Percentiles rank a stretch among this genome's conserved stretches.
Evolutionary conservation across 2,329 filamentous ascomycete species (phyloP).

Genomic region (Ophiocordyceps polyrhachis-furcata): DNA sequence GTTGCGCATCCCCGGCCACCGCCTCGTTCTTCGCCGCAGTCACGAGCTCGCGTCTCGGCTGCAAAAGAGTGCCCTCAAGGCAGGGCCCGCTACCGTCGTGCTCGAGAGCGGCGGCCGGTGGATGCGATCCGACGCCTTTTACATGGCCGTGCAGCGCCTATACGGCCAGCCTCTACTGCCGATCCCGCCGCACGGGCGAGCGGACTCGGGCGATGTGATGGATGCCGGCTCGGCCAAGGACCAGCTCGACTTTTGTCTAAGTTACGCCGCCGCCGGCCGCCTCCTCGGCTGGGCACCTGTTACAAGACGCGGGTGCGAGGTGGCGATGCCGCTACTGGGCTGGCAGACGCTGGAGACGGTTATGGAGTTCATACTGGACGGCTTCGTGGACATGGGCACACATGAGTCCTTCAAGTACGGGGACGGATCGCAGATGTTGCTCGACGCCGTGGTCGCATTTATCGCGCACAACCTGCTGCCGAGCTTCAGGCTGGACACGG

Average conservation of each 20-base stretch:
- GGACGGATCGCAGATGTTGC: constrained; percentile 31
- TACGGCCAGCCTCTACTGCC: constrained; percentile 34
- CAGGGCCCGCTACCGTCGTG: constrained; percentile 12
- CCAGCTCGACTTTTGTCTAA: constrained; percentile 36
- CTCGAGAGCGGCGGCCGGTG: constrained; percentile 32
- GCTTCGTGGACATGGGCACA: constrained; percentile 14
- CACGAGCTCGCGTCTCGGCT: constrained; percentile 10
- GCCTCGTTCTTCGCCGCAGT: constrained; percentile 36
- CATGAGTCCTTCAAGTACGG: constrained; percentile 31
- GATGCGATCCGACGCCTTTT: constrained; percentile 36
- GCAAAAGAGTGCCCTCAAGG: constrained; percentile 12
- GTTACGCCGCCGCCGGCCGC: constrained; percentile 44
- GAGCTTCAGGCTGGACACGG: constrained; percentile 38
- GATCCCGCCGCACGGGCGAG: constrained; percentile 10
- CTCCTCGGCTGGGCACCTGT: constrained; percentile 37
- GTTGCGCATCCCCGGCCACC: constrained; percentile 32
- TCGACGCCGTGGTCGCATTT: constrained; percentile 38
- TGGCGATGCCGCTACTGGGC: constrained; percentile 36
- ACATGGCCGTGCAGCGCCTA: constrained; percentile 35
- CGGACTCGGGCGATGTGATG: constrained; percentile 13
- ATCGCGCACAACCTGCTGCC: constrained; percentile 39
- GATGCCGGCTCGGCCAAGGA: constrained; percentile 21
- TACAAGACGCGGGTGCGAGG: constrained; percentile 36
- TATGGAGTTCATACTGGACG: constrained; percentile 37
- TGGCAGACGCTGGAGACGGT: constrained; percentile 45